Base-by-base conservation (phyloP, 2,329 filamentous ascomycete genomes). In the Fusarium secorum region DNA sequence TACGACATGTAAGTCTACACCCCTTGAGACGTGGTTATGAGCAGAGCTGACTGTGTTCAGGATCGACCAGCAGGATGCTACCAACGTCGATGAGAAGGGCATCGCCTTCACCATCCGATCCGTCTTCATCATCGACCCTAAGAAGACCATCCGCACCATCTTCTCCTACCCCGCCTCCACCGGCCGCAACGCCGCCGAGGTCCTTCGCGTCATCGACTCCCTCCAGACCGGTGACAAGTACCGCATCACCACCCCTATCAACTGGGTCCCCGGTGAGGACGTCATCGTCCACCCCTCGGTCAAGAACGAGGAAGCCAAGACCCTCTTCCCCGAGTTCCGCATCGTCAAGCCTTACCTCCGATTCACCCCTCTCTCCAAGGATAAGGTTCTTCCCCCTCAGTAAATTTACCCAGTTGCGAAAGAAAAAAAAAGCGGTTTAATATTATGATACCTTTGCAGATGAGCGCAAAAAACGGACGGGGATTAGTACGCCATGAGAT, bases 91-190 rank as follows among this genome's bases (percentile, higher is more conserved):
- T 81, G 82, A 87, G 78, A 93, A 93, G 88, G 91, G 91, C 75
- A 92, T 95, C 76, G 94, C 94, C 61, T 95, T 97, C 84, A 97
- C 95, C 76, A 97, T 98, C 84, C 93, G 95, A 78, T 94, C 92
- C 76, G 95, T 97, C 79, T 97, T 97, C 87, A 87, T 97, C 84
- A 96, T 97, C 81, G 94, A 97, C 85, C 94, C 94, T 72, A 90
- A 89, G 83, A 97, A 97, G 90, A 95, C 91, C 82, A 96, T 97
- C 84, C 91, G 95, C 77, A 90, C 95, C 80, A 97, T 94, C 81
- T 92, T 97, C 85, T 91, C 93, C 79, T 98, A 97, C 87, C 95
- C 95, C 45, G 94, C 95, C 68, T 95, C 92, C 64, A 97, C 94
- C 48, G 95, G 95, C 83, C 90, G 92, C 79, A 95, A 94, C 87